Conservation (phyloP, 495 filamentous ascomycete genomes). For the Trichoderma gamsii region DNA sequence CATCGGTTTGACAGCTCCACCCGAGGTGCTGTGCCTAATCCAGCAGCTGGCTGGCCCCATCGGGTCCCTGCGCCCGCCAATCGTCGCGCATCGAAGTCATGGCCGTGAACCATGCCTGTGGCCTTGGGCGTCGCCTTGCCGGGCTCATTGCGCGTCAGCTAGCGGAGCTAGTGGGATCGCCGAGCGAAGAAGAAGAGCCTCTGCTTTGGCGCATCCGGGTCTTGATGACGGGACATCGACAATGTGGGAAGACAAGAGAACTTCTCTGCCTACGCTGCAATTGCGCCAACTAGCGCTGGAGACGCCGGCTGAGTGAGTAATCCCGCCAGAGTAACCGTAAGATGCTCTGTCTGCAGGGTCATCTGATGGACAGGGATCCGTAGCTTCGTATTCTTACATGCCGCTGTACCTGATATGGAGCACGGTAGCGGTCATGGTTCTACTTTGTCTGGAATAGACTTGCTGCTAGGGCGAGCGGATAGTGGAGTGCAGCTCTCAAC, state of each 20-base stretch:
- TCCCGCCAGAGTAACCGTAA: neutral
- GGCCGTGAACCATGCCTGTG: constrained; percentile 2
- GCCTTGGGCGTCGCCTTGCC: neutral
- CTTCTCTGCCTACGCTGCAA: too few relatives aligned
- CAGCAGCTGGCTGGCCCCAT: neutral
- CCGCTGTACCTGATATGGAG: neutral
- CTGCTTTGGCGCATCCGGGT: too few relatives aligned
- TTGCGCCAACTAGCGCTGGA: neutral
- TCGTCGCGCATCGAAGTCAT: neutral
- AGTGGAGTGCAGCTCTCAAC: too few relatives aligned
- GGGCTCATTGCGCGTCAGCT: constrained; percentile 2
- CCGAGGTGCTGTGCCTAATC: neutral
- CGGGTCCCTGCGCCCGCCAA: constrained; percentile 2
- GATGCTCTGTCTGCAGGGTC: neutral
- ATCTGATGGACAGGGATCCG: neutral
- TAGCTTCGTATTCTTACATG: constrained; percentile 3
- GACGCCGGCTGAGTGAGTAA: neutral
- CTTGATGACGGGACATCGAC: too few relatives aligned
- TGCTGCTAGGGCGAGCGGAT: too few relatives aligned
- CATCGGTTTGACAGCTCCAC: constrained; percentile 4
- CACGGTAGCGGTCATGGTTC: too few relatives aligned
- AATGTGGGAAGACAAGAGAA: too few relatives aligned
- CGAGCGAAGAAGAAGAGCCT: too few relatives aligned
- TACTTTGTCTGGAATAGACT: too few relatives aligned
- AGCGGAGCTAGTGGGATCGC: neutral